Evolutionary conservation across 2,329 filamentous ascomycete species (phyloP).

Genomic region (Cercospora janseana): DNA sequence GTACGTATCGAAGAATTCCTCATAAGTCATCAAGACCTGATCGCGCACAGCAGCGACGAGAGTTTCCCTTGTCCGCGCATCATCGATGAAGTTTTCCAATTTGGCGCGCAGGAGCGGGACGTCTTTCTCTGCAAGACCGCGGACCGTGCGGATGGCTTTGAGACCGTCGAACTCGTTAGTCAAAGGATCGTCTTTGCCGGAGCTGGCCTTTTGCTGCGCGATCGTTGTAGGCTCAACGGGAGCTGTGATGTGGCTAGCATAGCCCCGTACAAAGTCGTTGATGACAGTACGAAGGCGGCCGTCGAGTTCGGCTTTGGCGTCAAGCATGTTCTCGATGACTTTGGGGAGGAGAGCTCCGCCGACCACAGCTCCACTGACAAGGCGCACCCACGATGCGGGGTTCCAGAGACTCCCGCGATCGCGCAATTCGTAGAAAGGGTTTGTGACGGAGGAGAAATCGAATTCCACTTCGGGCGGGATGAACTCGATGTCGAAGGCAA

Average conservation of each 20-base stretch:
- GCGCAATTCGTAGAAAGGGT: slow-evolving; percentile 66
- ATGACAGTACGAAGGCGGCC: slow-evolving; percentile 61
- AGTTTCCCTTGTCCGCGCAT: slow-evolving; percentile 63
- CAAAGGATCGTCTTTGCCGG: not conserved
- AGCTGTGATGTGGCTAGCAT: slow-evolving; percentile 57
- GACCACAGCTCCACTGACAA: slow-evolving; percentile 48
- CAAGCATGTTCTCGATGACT: slow-evolving; percentile 69
- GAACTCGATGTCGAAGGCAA: slow-evolving; percentile 89
- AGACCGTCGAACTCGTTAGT: slow-evolving; percentile 30
- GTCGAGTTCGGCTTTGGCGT: slow-evolving; percentile 67
- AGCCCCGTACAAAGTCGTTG: slow-evolving; percentile 63
- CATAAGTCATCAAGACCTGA: slow-evolving; percentile 61
- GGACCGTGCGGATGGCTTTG: slow-evolving; percentile 45
- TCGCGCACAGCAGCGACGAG: slow-evolving; percentile 65
- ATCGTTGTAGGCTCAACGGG: slow-evolving; percentile 37
- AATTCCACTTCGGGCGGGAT: slow-evolving; percentile 64
- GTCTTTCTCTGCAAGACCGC: slow-evolving; percentile 57
- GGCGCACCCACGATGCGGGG: slow-evolving; percentile 59
- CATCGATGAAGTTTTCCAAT: slow-evolving; percentile 62
- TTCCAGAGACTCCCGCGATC: slow-evolving; percentile 66
- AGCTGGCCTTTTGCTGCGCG: slow-evolving; percentile 21
- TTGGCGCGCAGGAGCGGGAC: slow-evolving; percentile 56
- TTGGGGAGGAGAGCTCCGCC: slow-evolving; percentile 57
- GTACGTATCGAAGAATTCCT: slow-evolving; percentile 61
- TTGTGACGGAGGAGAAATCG: slow-evolving; percentile 64